phyloP scores from a whole-genome alignment of 192 early-diverging fungal genomes.

The Gorgonomyces haynaldii region DNA sequence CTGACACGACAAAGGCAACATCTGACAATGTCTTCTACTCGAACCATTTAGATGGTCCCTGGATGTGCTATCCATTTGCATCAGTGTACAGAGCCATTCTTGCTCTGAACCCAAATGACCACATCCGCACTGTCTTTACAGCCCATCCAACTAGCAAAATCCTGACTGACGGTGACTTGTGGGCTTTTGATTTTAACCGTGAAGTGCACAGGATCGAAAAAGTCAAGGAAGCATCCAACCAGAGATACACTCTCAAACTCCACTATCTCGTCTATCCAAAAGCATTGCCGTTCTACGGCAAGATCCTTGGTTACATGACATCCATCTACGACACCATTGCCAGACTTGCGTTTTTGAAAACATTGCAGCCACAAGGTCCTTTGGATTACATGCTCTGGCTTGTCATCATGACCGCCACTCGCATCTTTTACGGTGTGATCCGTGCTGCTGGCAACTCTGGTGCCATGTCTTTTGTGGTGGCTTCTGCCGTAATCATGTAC shows the following conservation, averaged over 20 bases:
- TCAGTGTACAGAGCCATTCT: neutral
- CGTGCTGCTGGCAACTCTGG: neutral
- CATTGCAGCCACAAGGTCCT: neutral
- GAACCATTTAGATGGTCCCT: neutral
- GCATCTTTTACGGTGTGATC: neutral
- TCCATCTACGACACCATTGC: neutral
- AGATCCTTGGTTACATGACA: neutral
- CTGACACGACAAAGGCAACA: neutral
- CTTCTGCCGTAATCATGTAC: neutral
- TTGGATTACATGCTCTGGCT: neutral
- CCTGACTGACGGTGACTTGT: neutral
- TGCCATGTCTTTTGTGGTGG: neutral
- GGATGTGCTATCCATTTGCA: neutral
- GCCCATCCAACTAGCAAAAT: neutral
- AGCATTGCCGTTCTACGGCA: neutral
- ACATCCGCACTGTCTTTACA: neutral
- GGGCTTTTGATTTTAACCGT: constrained; percentile 3
- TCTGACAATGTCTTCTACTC: constrained; percentile 3
- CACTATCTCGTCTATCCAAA: constrained; percentile 1
- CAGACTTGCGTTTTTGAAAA: neutral
- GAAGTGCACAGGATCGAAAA: constrained; percentile 1
- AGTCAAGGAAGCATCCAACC: neutral
- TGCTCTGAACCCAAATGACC: neutral
- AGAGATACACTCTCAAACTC: neutral
- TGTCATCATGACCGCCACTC: neutral